These are phyloP conservation scores for Suillus tomentosus DNA, from an alignment of 768 basidiomycete genomes.

Conservation along the genomic window DNA sequence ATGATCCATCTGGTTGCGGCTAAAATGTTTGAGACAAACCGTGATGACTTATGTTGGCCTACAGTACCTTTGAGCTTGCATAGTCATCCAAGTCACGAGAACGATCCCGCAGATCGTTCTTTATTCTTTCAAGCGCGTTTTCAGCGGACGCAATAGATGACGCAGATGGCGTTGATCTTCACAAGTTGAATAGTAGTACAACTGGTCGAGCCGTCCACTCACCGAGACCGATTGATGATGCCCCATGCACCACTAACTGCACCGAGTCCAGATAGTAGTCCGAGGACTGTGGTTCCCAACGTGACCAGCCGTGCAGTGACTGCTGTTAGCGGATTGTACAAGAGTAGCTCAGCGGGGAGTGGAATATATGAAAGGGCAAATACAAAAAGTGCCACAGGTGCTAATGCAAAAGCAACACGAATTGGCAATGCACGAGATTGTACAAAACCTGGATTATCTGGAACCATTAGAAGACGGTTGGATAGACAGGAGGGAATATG, in stretches of 20 bases:
- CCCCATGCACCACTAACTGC: constrained; percentile 69
- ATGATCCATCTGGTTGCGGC: constrained; percentile 28
- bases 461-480: not conserved
- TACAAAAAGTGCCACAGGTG: constrained; percentile 58
- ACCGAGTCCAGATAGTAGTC: constrained; percentile 78
- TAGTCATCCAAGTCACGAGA: constrained; percentile 29
- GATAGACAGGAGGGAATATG: not conserved
- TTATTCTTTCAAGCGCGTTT: constrained; percentile 58
- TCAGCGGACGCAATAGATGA: constrained; percentile 51
- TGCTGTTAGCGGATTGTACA: constrained; percentile 45
- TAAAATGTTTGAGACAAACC: constrained; percentile 19
- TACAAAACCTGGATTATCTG: constrained; percentile 8
- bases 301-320: constrained; percentile 68
- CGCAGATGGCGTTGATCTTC: constrained; percentile 25
- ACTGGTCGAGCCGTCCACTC: not conserved
- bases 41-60: constrained; percentile 5
- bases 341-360: constrained; percentile 52
- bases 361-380: constrained; percentile 67
- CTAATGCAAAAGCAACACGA: constrained; percentile 43
- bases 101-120: constrained; percentile 53
- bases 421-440: constrained; percentile 32
- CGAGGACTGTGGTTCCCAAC: constrained; percentile 78
- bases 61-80: constrained; percentile 26
- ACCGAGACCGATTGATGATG: constrained; percentile 5
- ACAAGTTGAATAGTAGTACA: constrained; percentile 8